Evolutionary conservation across 1,284 basidiomycete genomes (phyloP).

Genomic region (Leccinum fuscescens): DNA sequence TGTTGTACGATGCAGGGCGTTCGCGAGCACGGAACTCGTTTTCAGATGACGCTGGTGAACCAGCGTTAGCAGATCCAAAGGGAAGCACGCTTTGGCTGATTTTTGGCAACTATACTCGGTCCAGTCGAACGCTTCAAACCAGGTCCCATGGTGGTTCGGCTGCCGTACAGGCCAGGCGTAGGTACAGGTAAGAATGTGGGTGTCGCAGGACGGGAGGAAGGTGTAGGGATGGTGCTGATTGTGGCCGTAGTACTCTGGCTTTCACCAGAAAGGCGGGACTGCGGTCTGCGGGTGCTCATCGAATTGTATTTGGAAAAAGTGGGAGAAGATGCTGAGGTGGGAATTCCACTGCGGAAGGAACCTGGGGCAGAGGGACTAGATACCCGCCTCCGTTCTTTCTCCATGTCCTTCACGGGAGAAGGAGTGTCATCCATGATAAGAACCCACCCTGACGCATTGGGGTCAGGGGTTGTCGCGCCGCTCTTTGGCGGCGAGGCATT

Average conservation of each 20-base stretch:
- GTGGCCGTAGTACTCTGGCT: conserved; percentile 56
- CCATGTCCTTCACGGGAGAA: conserved; percentile 58
- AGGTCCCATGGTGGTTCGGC: conserved; percentile 36
- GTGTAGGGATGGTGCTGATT: conserved; percentile 60
- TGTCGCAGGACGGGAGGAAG: conserved; percentile 69
- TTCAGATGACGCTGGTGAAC: conserved; percentile 34
- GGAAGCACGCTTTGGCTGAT: conserved; percentile 56
- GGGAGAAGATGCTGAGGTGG: conserved; percentile 40
- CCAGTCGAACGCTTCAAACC: conserved; percentile 61
- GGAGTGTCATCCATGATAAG: conserved; percentile 81
- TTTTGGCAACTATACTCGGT: conserved; percentile 39
- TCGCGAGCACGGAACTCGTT: conserved; percentile 33
- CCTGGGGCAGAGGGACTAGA: conserved; percentile 56
- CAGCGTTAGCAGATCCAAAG: conserved; percentile 45
- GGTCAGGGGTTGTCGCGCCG: conserved; percentile 45
- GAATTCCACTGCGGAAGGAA: conserved; percentile 39
- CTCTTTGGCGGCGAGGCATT: conserved; percentile 43
- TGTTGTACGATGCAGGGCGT: conserved; percentile 38
- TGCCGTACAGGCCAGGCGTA: conserved; percentile 45
- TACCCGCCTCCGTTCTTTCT: conserved; percentile 53
- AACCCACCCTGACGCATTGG: conserved; percentile 75
- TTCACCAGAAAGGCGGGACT: conserved; percentile 65
- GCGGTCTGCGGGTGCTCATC: conserved; percentile 54
- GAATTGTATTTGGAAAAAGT: conserved; percentile 35
- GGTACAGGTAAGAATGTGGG: conserved; percentile 73